Conservation (phyloP, 345 rosid genomes). For the Adansonia digitata region DNA sequence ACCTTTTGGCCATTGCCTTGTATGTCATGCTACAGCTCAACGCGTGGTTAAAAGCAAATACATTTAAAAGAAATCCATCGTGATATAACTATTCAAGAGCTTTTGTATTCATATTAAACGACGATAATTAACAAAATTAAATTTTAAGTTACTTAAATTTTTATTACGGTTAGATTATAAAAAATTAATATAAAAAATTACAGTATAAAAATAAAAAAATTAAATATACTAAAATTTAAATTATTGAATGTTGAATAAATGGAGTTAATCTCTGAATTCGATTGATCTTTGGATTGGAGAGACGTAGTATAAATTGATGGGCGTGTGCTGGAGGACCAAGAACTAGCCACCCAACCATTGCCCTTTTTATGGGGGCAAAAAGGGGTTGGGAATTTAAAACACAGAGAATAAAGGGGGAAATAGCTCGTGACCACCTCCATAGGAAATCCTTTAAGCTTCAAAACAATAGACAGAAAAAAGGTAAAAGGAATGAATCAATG, state of each 20-base stretch:
- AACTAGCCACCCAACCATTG: too few relatives aligned
- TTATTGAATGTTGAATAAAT: too few relatives aligned
- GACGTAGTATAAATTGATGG: too few relatives aligned
- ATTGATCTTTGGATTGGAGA: too few relatives aligned
- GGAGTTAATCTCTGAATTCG: too few relatives aligned
- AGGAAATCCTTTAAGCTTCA: not conserved
- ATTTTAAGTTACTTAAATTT: not conserved
- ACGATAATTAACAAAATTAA: too few relatives aligned
- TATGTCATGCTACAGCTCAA: not conserved
- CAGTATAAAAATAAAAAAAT: too few relatives aligned
- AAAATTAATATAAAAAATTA: too few relatives aligned
- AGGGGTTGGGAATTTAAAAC: not conserved
- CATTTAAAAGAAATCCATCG: not conserved
- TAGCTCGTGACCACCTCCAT: not conserved
- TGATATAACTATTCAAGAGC: not conserved
- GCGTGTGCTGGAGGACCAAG: too few relatives aligned
- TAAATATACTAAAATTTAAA: too few relatives aligned
- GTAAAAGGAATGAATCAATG: not conserved
- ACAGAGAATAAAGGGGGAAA: not conserved
- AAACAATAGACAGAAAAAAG: not conserved
- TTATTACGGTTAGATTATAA: not conserved
- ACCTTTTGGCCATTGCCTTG: not conserved
- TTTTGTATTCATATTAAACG: not conserved
- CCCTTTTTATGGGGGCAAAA: not conserved
- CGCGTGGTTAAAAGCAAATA: not conserved